Conservation (phyloP, 371 early-diverging fungal species). For the Rhizomucor pusillus region DNA sequence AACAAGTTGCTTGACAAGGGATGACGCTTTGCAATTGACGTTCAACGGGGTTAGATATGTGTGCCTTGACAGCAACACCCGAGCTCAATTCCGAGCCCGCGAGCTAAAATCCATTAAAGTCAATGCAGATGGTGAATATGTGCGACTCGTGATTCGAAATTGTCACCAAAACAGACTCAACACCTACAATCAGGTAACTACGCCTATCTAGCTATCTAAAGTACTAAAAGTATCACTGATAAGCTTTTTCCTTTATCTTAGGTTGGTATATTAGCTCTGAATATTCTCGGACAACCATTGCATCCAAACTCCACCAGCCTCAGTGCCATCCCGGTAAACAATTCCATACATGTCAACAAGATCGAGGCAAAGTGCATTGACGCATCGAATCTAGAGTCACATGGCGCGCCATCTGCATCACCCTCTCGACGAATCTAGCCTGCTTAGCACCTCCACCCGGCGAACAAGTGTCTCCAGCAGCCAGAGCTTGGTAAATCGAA, state of each 20-base stretch:
- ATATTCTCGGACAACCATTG: constrained; percentile 23
- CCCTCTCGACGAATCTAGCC: constrained; percentile 33
- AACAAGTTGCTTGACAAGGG: not conserved
- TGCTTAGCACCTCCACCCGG: constrained; percentile 42
- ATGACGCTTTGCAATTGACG: not conserved
- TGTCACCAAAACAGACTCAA: constrained; percentile 73
- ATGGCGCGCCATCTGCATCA: constrained; percentile 20
- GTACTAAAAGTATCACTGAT: not conserved
- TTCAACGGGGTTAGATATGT: constrained; percentile 38
- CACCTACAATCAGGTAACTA: constrained; percentile 72
- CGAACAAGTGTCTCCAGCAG: constrained; percentile 46
- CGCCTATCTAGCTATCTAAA: constrained; percentile 11
- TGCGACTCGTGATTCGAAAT: constrained; percentile 67
- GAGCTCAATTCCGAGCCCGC: constrained; percentile 50
- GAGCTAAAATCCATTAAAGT: constrained; percentile 77
- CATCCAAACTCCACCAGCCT: constrained; percentile 5
- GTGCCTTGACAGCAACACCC: constrained; percentile 43
- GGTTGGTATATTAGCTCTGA: constrained; percentile 25
- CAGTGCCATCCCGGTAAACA: constrained; percentile 19
- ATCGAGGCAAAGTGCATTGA: not conserved
- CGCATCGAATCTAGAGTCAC: constrained; percentile 18
- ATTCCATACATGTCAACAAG: not conserved
- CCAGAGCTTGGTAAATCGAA: constrained; percentile 24
- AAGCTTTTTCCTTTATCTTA: constrained; percentile 2
- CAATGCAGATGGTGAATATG: constrained; percentile 68